Evolutionary conservation across 208 protist genomes (phyloP), one percentile per base, ranked within the genome.

Genomic region (Acanthamoeba royreba): DNA sequence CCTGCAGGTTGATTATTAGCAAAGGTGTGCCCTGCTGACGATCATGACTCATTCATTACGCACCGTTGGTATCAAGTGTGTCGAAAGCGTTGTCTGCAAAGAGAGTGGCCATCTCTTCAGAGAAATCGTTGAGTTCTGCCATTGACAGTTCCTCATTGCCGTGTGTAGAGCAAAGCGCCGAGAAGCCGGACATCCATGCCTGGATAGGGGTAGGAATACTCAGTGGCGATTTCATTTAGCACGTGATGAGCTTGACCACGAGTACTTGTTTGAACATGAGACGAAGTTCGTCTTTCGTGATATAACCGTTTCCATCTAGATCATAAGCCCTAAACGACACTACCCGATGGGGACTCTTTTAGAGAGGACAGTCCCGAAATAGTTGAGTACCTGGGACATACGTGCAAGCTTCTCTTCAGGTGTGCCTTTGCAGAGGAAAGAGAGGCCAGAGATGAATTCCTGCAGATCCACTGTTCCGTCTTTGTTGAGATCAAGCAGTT

Each of bases 251-350:
- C n/a, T n/a, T n/a, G n/a, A n/a, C n/a, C n/a, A n/a, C n/a, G n/a
- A 31, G 3, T 28, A 66, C 55, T 31, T 87, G 77, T 4, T 87
- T 87, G 77, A 96, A 96, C 93, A 96, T 96, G 42, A 92, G 83
- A 53, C 96, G 95, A 53, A 99, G 96, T 61, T 99, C 98, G 38
- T 94, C 83, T 42, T 98, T 93, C 25, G 97, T 98, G 53, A 99
- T 95, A 93, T 96, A 98, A 33, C 98, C 98, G 86, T 99, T 98
- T 35, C 97, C 96, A 94, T 99, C 98, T 31, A 96, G 95, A 94
- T 99, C 98, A 96, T 98, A 99, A 4, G 97, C 96, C 79, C 98
- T 97, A 86, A 99, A 99, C 40, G 98, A 96, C 25, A 99, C 95
- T 96, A n/a, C n/a, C n/a, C n/a, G n/a, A n/a, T n/a, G 13, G 15